These are phyloP conservation scores for Ogataea polymorpha DNA, from an alignment of 805 yeast species.

Conservation along the genomic window DNA sequence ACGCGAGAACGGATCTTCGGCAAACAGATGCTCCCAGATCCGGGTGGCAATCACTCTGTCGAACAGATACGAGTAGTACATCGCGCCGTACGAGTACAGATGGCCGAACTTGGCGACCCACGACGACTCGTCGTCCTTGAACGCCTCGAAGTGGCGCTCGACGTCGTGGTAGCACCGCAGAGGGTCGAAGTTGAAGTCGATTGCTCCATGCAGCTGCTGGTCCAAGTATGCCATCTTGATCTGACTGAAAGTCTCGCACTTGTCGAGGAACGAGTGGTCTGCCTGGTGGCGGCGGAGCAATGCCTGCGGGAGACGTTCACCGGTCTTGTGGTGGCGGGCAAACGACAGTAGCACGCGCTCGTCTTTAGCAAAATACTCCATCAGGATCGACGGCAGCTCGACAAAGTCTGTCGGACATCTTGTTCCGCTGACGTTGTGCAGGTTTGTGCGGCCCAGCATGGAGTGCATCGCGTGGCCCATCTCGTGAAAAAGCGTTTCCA, in stretches of 20 bases:
- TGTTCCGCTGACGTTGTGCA: constrained; percentile 93
- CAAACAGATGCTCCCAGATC: constrained; percentile 75
- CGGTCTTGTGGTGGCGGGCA: constrained; percentile 70
- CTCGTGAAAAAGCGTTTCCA: constrained; percentile 94
- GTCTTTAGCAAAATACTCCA: constrained; percentile 90
- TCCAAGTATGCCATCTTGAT: constrained; percentile 87
- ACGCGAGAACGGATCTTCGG: constrained; percentile 63
- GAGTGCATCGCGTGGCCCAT: constrained; percentile 99
- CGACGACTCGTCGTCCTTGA: constrained; percentile 65
- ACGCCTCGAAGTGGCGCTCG: constrained; percentile 56
- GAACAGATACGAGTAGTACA: constrained; percentile 85
- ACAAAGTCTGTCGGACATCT: constrained; percentile 96
- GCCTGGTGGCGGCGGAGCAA: constrained; percentile 50
- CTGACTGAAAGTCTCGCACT: constrained; percentile 81
- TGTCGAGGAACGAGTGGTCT: constrained; percentile 51
- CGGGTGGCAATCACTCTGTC: constrained; percentile 91
- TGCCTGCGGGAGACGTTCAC: constrained; percentile 51
- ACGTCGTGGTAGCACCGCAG: constrained; percentile 62
- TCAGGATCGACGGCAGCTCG: constrained; percentile 91
- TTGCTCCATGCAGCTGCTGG: constrained; percentile 63
- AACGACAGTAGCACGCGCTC: constrained; percentile 69
- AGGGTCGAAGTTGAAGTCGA: constrained; percentile 49
- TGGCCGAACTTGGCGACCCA: constrained; percentile 98
- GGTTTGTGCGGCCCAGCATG: constrained; percentile 85
- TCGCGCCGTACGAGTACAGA: constrained; percentile 87